phyloP scores from a whole-genome alignment of 2,329 filamentous ascomycete genomes.

The Ustulina deusta region DNA sequence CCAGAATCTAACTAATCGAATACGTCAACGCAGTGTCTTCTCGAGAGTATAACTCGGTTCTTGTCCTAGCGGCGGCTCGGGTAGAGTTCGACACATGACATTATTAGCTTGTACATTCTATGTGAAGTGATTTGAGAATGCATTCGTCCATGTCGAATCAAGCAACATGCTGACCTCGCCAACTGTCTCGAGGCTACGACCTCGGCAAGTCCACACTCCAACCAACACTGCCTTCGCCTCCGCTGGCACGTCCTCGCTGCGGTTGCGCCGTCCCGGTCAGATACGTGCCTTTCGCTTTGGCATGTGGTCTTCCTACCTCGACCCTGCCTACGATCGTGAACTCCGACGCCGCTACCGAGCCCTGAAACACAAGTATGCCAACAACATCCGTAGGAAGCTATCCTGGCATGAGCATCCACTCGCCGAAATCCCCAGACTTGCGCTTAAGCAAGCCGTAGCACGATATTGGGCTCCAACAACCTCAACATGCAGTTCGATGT shows the following conservation, averaged over 20 bases:
- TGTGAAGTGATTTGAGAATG: conserved; percentile 35
- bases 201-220: conserved; percentile 42
- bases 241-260: conserved; percentile 39
- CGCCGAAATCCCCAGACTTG: conserved; percentile 52
- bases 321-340: conserved; percentile 58
- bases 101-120: neutral
- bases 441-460: conserved; percentile 58
- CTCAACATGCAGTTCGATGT: conserved; percentile 48
- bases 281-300: conserved; percentile 63
- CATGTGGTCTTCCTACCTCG: conserved; percentile 59
- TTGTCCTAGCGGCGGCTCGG: neutral
- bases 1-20: neutral
- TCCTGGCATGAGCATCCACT: conserved; percentile 59
- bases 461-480: conserved; percentile 55
- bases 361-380: conserved; percentile 60
- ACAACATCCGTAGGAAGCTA: conserved; percentile 58
- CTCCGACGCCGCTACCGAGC: conserved; percentile 58
- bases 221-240: conserved; percentile 38
- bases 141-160: conserved; percentile 11
- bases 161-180: conserved; percentile 53
- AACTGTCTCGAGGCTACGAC: conserved; percentile 47
- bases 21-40: conserved; percentile 8
- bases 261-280: conserved; percentile 53
- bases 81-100: neutral
- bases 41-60: conserved; percentile 3